Base-by-base conservation (phyloP, 257 asterid genomes). In the Agastache rugosa region DNA sequence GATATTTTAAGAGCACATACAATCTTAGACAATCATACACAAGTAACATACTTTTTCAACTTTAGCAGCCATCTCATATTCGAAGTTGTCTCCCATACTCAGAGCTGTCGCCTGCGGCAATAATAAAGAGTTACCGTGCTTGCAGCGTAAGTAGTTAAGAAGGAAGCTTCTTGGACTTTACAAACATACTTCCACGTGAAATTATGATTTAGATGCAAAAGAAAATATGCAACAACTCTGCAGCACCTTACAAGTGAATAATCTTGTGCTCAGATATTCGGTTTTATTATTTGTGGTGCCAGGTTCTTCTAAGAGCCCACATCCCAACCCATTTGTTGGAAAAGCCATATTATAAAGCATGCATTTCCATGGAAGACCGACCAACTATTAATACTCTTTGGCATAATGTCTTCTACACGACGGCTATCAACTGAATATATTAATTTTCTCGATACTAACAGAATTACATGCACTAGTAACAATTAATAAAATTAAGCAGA, bases 1-100 rank as follows among this genome's bases (percentile, higher is more conserved):
- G 39, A 66, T 55, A 54, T 29, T 50, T 61, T 54, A 42, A 75
- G 75, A 71, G 60, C 80, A 50, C 59, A 44, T 3, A 27, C 47
- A 51, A 60, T 73, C 63, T 61, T 6, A 54, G 44, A 74, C 25
- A 41, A 72, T 76, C 48, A 78, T 56, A 53, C 59, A 63, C 25
- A 68, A 71, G 68, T 39, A 37, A 74, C 83, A 45, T 83, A 92
- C 98, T 78, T 86, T 88, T 77, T 94, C 97, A 83, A 94, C 97
- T 86, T 92, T 92, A 73, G 93, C 90, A 64, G 97, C 97, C 89
- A 92, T 89, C 83, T 94, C 97, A 75, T 75, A 77, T 75, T 90
- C 93, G 48, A 83, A 83, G 79, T 80, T 86, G 86, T 94, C 91
- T 65, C 99, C 99, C 97, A 94, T 92, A 83, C 97, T 90, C 92